Conservation (phyloP, 768 basidiomycete genomes). For the Xerocomus potaroensis region DNA sequence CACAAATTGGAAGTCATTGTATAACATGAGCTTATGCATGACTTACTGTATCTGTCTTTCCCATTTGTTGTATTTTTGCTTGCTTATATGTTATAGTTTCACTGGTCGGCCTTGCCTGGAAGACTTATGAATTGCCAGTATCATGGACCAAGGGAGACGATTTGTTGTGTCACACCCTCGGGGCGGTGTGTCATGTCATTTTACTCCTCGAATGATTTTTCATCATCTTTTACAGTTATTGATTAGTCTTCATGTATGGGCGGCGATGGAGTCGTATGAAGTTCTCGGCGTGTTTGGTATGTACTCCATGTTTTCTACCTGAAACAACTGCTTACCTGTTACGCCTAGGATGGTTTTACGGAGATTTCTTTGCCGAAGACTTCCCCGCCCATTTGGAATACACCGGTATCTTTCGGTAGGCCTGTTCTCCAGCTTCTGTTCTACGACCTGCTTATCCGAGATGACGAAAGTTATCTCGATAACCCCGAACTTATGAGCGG, state of each 20-base stretch:
- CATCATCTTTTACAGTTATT: constrained; percentile 52
- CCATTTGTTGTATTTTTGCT: background rate
- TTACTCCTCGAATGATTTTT: background rate
- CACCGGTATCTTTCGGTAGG: constrained; percentile 92
- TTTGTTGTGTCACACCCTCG: constrained; percentile 83
- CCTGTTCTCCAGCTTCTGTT: background rate
- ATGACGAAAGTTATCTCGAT: constrained; percentile 66
- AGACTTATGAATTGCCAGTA: constrained; percentile 76
- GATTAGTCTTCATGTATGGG: constrained; percentile 88
- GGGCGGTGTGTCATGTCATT: constrained; percentile 53
- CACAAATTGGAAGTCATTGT: constrained; percentile 89
- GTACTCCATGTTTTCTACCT: constrained; percentile 11
- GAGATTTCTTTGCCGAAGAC: constrained; percentile 94
- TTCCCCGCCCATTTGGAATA: constrained; percentile 89
- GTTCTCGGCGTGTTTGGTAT: constrained; percentile 90
- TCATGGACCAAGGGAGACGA: constrained; percentile 89
- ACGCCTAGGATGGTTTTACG: constrained; percentile 90
- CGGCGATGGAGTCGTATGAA: constrained; percentile 84
- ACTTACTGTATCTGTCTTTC: constrained; percentile 67
- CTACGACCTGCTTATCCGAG: background rate
- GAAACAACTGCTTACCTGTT: constrained; percentile 1
- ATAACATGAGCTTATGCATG: constrained; percentile 93
- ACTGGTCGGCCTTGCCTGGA: constrained; percentile 81
- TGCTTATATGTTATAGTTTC: constrained; percentile 52
- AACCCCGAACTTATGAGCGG: constrained; percentile 97